Evolutionary conservation across 148 eudicot genomes (phyloP).

Genomic region (Nepenthes mirabilis): DNA sequence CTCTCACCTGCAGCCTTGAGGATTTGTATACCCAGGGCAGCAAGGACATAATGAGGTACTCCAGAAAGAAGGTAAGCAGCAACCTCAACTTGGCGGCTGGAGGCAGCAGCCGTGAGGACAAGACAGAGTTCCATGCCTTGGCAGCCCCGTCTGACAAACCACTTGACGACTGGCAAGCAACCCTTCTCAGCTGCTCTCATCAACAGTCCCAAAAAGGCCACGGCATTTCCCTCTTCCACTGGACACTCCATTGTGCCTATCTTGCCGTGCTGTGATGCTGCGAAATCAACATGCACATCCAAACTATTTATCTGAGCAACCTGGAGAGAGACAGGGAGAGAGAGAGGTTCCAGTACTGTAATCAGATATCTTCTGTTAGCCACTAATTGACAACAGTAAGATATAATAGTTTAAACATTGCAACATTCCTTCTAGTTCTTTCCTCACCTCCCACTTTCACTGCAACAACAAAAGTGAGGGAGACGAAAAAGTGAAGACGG

Average conservation of each 20-base stretch:
- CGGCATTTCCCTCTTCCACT: constrained; percentile 90
- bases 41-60: constrained; percentile 82
- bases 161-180: constrained; percentile 69
- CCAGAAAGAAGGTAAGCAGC: constrained; percentile 92
- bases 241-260: constrained; percentile 88
- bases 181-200: constrained; percentile 97
- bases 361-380: too few relatives aligned
- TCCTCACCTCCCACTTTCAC: too few relatives aligned
- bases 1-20: constrained; percentile 97
- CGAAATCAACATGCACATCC: constrained; percentile 93
- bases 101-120: constrained; percentile 93
- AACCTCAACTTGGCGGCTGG: constrained; percentile 76
- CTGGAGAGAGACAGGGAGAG: constrained; percentile 17
- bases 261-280: constrained; percentile 88
- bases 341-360: too few relatives aligned
- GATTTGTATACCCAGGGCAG: constrained; percentile 87
- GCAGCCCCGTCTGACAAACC: constrained; percentile 92
- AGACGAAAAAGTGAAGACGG: too few relatives aligned
- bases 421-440: too few relatives aligned
- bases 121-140: constrained; percentile 99
- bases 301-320: constrained; percentile 92
- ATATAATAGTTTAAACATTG: too few relatives aligned
- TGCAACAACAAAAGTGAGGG: too few relatives aligned
- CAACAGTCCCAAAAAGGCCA: constrained; percentile 89
- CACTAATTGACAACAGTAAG: too few relatives aligned